phyloP scores from a whole-genome alignment of 2,329 filamentous ascomycete genomes.

The Celoporthe dispersa region DNA sequence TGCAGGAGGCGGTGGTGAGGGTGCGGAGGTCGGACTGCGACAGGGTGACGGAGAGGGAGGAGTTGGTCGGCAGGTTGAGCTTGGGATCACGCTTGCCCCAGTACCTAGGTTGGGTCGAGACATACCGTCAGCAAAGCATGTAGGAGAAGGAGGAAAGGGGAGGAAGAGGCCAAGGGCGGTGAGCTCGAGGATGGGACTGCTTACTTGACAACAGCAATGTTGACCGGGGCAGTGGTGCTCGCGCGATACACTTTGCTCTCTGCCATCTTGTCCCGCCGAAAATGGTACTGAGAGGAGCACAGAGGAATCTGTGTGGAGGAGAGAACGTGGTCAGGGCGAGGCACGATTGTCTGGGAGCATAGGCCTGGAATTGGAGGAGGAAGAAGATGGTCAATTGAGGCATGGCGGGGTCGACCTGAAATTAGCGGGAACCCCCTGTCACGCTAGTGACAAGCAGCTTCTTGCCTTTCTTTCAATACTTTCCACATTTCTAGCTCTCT shows the following conservation, averaged over 20 bases:
- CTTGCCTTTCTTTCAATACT: background rate
- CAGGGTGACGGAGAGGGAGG: slow-evolving; percentile 94
- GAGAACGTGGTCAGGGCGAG: background rate
- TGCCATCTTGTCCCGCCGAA: slow-evolving; percentile 42
- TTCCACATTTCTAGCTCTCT: background rate
- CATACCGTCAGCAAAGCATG: slow-evolving; percentile 28
- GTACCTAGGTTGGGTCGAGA: slow-evolving; percentile 52
- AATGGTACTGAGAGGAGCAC: background rate
- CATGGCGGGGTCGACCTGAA: background rate
- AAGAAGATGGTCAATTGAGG: background rate
- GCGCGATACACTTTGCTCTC: slow-evolving; percentile 76
- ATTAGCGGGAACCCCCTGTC: background rate
- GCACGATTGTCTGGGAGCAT: background rate
- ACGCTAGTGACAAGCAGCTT: background rate
- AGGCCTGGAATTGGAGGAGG: background rate
- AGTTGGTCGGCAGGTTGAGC: slow-evolving; percentile 97
- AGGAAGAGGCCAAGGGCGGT: slow-evolving; percentile 3
- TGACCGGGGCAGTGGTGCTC: slow-evolving; percentile 95
- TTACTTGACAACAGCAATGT: slow-evolving; percentile 97
- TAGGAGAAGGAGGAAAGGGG: slow-evolving; percentile 24
- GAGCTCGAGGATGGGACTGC: slow-evolving; percentile 31
- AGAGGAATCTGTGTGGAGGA: background rate
- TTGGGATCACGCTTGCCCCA: slow-evolving; percentile 97
- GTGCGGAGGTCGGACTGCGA: slow-evolving; percentile 93
- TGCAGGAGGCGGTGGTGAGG: slow-evolving; percentile 93